These are phyloP conservation scores for Aspergillus leporis DNA, from an alignment of 495 filamentous ascomycete genomes.

Conservation along the genomic window DNA sequence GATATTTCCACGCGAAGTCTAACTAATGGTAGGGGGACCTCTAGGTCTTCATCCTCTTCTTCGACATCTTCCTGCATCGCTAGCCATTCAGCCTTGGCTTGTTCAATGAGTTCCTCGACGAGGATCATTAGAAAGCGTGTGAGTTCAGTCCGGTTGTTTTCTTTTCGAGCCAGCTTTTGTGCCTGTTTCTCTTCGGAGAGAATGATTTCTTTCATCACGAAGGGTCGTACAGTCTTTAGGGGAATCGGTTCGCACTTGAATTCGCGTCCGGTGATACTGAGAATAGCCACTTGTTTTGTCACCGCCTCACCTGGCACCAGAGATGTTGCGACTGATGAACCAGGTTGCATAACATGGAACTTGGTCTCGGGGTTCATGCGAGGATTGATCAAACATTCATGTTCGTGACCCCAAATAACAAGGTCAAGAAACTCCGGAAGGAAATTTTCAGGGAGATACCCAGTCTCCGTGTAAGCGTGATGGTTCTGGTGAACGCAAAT, in stretches of 20 bases:
- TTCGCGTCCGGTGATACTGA: slow-evolving; percentile 79
- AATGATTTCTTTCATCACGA: slow-evolving; percentile 81
- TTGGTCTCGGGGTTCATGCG: slow-evolving; percentile 76
- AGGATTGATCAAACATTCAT: slow-evolving; percentile 92
- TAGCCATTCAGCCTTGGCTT: slow-evolving; percentile 80
- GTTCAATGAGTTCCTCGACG: slow-evolving; percentile 81
- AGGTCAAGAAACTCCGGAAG: slow-evolving; percentile 90
- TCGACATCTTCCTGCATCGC: slow-evolving; percentile 61
- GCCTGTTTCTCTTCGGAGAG: slow-evolving; percentile 75
- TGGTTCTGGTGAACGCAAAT: slow-evolving; percentile 98
- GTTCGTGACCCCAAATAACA: slow-evolving; percentile 96
- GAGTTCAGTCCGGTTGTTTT: slow-evolving; percentile 78
- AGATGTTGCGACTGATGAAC: slow-evolving; percentile 93
- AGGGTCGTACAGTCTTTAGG: slow-evolving; percentile 86
- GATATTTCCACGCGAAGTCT: slow-evolving; percentile 89
- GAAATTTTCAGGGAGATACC: slow-evolving; percentile 92
- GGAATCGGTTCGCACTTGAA: slow-evolving; percentile 81
- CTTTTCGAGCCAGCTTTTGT: slow-evolving; percentile 72
- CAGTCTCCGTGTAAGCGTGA: slow-evolving; percentile 82
- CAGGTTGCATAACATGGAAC: slow-evolving; percentile 96
- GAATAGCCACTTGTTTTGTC: slow-evolving; percentile 83
- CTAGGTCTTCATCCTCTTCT: slow-evolving; percentile 53
- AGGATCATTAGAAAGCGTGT: slow-evolving; percentile 72
- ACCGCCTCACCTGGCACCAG: slow-evolving; percentile 88
- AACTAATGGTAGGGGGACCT: slow-evolving; percentile 75